Evolutionary conservation across 257 asterid species (phyloP), one percentile per base, ranked within the genome.

Genomic region (Leptodermis oblonga): DNA sequence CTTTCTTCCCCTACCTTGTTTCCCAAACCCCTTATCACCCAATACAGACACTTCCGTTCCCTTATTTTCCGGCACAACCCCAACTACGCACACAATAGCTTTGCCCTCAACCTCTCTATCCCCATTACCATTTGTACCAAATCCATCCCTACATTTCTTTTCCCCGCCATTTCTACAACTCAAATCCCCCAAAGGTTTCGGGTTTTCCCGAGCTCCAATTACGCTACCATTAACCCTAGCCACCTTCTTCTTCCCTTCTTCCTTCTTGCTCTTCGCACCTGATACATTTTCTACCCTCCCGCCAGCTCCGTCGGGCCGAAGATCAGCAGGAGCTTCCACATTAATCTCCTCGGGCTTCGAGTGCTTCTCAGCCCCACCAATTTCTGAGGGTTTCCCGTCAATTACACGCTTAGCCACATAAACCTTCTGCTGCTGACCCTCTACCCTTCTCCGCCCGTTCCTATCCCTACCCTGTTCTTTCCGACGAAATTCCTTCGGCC

Each of bases 261-360:
- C 42, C 52, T 36, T 60, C 28, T 52, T 72, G 7, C 20, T 37
- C 53, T 54, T 67, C 43, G 58, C 30, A 5, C 34, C 39, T 39
- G 20, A 42, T 31, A 23, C 43, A 33, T 36, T 28, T 15, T 20
- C 48, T 28, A 20, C 49, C 18, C 3, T 14, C 14, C 33, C 71
- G 15, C 60, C 42, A 65, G 12, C 70, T 33, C 60, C 76, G 53
- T 31, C 65, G 25, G 41, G 48, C 73, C 9, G 59, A 4, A 4
- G 41, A 28, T 58, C 23, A 31, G 45, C 9, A 26, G 25, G 45
- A 62, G 65, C 78, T 68, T 30, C 73, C 17, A n/a, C 4, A 11
- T 45, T 62, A 1, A 22, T 62, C 77, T 70, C 82, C 72, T 82
- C 80, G 23, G 74, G 79, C 71, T 80, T 63, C 52, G 56, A 14